Conservation (phyloP, 1,139 yeast species). For the Geotrichum bryndzae region DNA sequence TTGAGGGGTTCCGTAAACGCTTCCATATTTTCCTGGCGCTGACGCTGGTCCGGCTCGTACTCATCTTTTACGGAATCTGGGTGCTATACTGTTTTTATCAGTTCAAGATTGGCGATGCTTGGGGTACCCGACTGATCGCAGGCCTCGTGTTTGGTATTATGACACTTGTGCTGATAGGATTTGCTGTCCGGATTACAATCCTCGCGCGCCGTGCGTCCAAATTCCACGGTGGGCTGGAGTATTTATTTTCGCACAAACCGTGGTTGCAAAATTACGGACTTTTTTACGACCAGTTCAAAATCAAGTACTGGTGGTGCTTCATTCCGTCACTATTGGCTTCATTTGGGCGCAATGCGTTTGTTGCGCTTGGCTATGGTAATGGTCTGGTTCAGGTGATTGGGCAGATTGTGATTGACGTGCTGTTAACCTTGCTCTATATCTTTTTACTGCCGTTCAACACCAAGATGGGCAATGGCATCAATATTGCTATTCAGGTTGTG, state of each 20-base stretch:
- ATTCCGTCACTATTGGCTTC: conserved; percentile 27
- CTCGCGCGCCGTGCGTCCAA: conserved; percentile 28
- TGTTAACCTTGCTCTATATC: conserved; percentile 23
- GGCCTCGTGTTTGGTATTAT: conserved; percentile 31
- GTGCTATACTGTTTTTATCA: conserved; percentile 32
- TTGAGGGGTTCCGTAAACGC: conserved; percentile 27
- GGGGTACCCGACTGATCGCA: conserved; percentile 32
- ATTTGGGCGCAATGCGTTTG: conserved; percentile 32
- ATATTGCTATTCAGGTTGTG: conserved; percentile 30
- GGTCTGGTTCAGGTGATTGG: conserved; percentile 34
- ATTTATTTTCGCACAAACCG: conserved; percentile 31
- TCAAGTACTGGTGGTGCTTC: conserved; percentile 35
- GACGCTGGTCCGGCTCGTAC: conserved; percentile 28
- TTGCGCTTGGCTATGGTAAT: conserved; percentile 33
- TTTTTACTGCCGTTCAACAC: conserved; percentile 30
- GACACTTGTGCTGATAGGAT: conserved; percentile 25
- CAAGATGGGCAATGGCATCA: conserved; percentile 32
- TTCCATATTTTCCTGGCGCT: conserved; percentile 25
- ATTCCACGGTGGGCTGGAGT: conserved; percentile 25
- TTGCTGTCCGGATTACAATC: conserved; percentile 26
- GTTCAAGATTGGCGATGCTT: conserved; percentile 32
- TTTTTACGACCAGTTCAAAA: conserved; percentile 33
- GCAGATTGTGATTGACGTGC: conserved; percentile 29
- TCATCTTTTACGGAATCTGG: conserved; percentile 34
- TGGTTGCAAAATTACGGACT: conserved; percentile 33